Evolutionary conservation across 345 rosid genomes (phyloP), one percentile per base, ranked within the genome.

Genomic region (Eucalyptus globulus): DNA sequence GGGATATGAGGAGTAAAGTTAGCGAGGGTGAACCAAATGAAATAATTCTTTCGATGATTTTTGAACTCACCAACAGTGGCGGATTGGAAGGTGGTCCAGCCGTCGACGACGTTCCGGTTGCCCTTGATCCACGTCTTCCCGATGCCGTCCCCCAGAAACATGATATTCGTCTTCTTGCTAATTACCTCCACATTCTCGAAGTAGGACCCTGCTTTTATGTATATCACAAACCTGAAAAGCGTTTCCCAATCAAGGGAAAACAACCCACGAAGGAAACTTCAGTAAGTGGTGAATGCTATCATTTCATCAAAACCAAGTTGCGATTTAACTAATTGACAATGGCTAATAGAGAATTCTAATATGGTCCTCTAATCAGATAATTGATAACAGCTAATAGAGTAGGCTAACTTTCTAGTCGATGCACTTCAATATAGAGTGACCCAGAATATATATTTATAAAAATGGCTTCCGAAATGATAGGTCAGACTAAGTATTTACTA

Each of bases 131-230:
- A 86, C 12, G 98, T 97, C 93, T 89, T 93, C n/a, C 95, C 98
- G 62, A 97, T 95, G 56, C 99, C 99, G 80, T 97, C 99, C 47
- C n/a, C 99, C 14, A 96, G 14, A 58, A 97, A 96, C 97, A 94
- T 96, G 51, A 97, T 83, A 88, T 85, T 94, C 17, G 89, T 92
- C 93, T 96, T 94, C 91, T 92, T 91, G 86, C 91, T 95, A 49
- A 34, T 91, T 89, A 96, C 95, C 90, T 97, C 99, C 86, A 96
- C 95, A 31, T 96, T 95, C 90, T 96, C 99, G 12, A 93, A 89
- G 89, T 96, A 97, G 11, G 94, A 91, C 54, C 99, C 98, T 6
- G 93, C 89, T 91, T 96, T 96, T 89, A 97, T 94, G 87, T 95
- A 93, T 90, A 97, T 97, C 91, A 96, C 95, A 91, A 96, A 95